Percentiles rank a stretch among this genome's conserved stretches.
Conservation (phyloP, 106 monocot species). For the Xerophyta viscosa region DNA sequence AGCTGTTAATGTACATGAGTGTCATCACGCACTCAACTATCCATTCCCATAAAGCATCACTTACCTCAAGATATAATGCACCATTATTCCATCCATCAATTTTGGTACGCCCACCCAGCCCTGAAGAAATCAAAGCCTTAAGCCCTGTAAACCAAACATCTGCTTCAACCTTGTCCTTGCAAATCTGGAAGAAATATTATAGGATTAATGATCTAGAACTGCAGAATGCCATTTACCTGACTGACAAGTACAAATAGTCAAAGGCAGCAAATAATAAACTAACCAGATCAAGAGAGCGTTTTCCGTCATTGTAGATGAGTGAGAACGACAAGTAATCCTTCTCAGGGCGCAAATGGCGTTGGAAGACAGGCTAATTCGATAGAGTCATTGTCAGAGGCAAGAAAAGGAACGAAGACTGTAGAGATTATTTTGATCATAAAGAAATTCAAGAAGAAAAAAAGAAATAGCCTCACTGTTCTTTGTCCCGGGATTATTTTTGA, state of each 20-base stretch:
- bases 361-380: constrained; percentile 67
- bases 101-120: constrained; percentile 52
- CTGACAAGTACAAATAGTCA: not conserved
- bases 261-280: constrained; percentile 4
- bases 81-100: constrained; percentile 71
- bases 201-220: constrained; percentile 4
- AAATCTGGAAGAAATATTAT: constrained; percentile 44
- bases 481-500: constrained; percentile 76
- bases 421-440: too few species aligned
- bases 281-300: constrained; percentile 87
- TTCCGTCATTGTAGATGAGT: constrained; percentile 66
- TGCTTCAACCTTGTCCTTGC: constrained; percentile 88
- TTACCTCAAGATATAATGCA: constrained; percentile 49
- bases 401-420: too few species aligned
- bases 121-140: constrained; percentile 55
- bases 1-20: too few species aligned
- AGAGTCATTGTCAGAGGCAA: too few species aligned
- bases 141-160: constrained; percentile 77
- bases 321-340: constrained; percentile 81
- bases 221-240: not conserved
- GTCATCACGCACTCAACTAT: too few species aligned
- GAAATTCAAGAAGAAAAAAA: not conserved
- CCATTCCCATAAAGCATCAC: not conserved
- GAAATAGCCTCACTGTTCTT: constrained; percentile 73
- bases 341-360: constrained; percentile 62